These are phyloP conservation scores for Zygosaccharomyces pseudobailii DNA, from an alignment of 1,139 yeast species.

Conservation along the genomic window DNA sequence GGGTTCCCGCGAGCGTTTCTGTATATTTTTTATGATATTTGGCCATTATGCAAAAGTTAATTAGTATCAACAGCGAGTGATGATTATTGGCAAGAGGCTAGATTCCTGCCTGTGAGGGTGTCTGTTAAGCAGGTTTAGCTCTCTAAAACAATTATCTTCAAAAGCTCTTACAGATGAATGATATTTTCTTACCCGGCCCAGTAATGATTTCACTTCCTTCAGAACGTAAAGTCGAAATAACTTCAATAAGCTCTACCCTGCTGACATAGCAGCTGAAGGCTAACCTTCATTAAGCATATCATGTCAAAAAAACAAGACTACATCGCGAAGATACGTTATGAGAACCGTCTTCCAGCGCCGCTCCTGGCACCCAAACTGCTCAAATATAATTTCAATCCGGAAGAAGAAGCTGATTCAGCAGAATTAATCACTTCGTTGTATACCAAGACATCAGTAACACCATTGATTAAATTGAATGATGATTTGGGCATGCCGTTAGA, in stretches of 20 bases:
- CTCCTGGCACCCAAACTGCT: conserved; percentile 85
- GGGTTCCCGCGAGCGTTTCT: neutral
- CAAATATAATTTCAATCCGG: conserved; percentile 43
- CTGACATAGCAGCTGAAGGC: too few species aligned
- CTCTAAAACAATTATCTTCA: too few species aligned
- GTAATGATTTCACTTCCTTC: too few species aligned
- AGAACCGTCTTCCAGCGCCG: conserved; percentile 89
- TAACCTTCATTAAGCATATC: neutral
- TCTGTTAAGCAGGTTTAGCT: too few species aligned
- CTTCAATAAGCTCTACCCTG: too few species aligned
- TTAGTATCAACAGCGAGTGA: too few species aligned
- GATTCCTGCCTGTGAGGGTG: too few species aligned
- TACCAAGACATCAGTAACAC: conserved; percentile 67
- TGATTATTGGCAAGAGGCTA: too few species aligned
- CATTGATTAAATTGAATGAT: conserved; percentile 59
- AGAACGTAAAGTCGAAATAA: too few species aligned
- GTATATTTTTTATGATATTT: neutral
- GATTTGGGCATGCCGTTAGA: conserved; percentile 83
- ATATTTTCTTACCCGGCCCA: too few species aligned
- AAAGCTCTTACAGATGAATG: too few species aligned
- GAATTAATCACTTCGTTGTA: conserved; percentile 68
- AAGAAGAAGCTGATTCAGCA: conserved; percentile 52
- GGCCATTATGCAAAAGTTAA: too few species aligned
- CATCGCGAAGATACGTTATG: conserved; percentile 80
- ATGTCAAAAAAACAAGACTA: conserved; percentile 70